A percentile compares a stretch with the other conserved stretches of the same genome.
Conservation (phyloP, 192 early-diverging fungal genomes). For the Coemansia sp. region DNA sequence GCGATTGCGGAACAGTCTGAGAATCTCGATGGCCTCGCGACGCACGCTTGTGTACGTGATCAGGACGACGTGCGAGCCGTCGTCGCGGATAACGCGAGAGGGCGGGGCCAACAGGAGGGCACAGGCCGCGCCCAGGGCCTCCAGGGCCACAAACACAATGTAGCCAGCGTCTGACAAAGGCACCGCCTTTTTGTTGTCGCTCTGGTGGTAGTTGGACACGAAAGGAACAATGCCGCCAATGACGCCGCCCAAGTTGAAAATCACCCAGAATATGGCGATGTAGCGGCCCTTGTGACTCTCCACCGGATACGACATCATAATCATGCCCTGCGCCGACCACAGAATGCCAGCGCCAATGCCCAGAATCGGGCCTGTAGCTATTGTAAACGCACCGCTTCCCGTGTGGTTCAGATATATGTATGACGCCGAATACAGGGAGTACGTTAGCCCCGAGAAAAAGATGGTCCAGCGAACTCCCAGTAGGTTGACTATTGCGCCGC, state of each 20-base stretch:
- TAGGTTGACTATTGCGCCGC: constrained; percentile 75
- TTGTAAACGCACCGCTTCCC: constrained; percentile 58
- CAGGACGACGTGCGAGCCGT: constrained; percentile 63
- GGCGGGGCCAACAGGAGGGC: constrained; percentile 64
- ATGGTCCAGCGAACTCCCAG: constrained; percentile 70
- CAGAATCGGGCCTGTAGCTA: constrained; percentile 71
- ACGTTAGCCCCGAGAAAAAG: constrained; percentile 64
- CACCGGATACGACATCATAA: constrained; percentile 81
- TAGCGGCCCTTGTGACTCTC: constrained; percentile 75
- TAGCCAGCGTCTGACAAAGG: constrained; percentile 69
- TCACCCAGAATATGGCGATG: constrained; percentile 82
- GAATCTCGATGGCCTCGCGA: constrained; percentile 57
- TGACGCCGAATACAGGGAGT: constrained; percentile 72
- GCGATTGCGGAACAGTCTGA: constrained; percentile 64
- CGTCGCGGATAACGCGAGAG: constrained; percentile 60
- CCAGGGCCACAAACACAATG: constrained; percentile 71
- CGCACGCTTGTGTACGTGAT: constrained; percentile 65
- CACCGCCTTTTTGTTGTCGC: constrained; percentile 4
- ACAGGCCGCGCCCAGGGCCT: constrained; percentile 63
- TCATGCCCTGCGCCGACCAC: constrained; percentile 71
- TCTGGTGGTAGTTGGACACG: constrained; percentile 57
- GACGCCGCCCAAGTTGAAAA: constrained; percentile 78
- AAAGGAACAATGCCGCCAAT: constrained; percentile 72
- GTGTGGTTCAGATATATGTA: constrained; percentile 65
- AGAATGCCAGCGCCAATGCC: constrained; percentile 80